Conservation (phyloP, 2,329 filamentous ascomycete species). For the Botryotinia narcissicola region DNA sequence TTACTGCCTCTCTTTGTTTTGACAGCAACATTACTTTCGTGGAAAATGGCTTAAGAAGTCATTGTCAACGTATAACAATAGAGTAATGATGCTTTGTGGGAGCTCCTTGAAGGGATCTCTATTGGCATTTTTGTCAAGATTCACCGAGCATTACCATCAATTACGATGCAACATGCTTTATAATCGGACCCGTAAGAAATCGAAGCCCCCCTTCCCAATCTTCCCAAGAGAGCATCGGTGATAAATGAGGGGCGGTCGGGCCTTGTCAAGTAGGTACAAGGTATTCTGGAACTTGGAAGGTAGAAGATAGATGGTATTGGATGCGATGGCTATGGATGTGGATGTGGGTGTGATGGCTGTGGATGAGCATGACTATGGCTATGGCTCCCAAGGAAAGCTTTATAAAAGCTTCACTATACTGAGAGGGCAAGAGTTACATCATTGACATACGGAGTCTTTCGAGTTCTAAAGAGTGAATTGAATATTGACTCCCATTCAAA, state of each 20-base stretch:
- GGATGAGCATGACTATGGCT: background rate
- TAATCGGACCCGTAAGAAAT: conserved; percentile 14
- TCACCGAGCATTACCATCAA: background rate
- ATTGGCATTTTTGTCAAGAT: background rate
- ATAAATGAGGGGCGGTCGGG: conserved; percentile 9
- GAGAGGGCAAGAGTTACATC: background rate
- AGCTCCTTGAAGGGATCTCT: background rate
- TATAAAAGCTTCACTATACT: background rate
- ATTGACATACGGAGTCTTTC: background rate
- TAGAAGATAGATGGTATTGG: background rate
- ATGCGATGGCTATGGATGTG: background rate
- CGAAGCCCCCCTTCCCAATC: background rate
- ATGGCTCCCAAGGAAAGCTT: background rate
- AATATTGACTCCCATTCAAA: background rate
- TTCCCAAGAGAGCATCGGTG: background rate
- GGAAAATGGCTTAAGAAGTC: background rate
- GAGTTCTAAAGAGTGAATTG: background rate
- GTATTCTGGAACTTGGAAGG: background rate
- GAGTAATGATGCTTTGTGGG: background rate
- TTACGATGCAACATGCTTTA: background rate
- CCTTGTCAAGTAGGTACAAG: background rate
- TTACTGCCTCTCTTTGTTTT: background rate
- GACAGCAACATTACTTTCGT: background rate
- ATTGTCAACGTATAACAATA: background rate
- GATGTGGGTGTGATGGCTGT: background rate